Evolutionary conservation across 2,329 filamentous ascomycete genomes (phyloP), one percentile per base, ranked within the genome.

Genomic region (Hypoxylon sp.): DNA sequence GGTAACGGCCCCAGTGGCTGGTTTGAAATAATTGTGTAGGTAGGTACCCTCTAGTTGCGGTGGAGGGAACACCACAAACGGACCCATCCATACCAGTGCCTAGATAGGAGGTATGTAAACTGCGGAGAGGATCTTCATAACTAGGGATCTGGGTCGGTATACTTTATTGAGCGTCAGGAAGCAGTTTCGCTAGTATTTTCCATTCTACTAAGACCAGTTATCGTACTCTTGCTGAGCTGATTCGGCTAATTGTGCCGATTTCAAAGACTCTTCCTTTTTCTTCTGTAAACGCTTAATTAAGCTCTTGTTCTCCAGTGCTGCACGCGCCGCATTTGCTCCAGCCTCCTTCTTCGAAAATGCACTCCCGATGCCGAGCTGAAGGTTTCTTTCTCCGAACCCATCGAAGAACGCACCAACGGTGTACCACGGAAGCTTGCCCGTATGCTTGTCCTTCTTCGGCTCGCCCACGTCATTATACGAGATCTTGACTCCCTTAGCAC

Each of bases 311-410:
- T 84, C 81, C 75, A 94, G 74, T 0, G 90, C 91, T 71, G 83
- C 82, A 45, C 82, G 79, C 0, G 92, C 92, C 1, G 92, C 92
- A 70, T 86, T 89, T 13, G 86, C 82, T 0, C 89, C 90, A 0
- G 91, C 92, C 62, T 93, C 90, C 62, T 86, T 88, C 80, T 93
- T 93, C 60, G 85, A 88, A 68, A 88, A 79, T 1, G 86, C 91
- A 32, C 85, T 86, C 0, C 91, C 92, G 48, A 82, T 83, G 0
- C 89, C 92, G 5, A 94, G 79, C 62, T 86, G 80, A 75, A 88
- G 86, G 52, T 86, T 81, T 32, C 83, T 84, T 77, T 91, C 89
- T 3, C 91, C 91, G 84, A 89, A 92, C 0, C 91, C 91, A 19
- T 88, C 86, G 28, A 93, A 80, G 72, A 88, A 91, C 0, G 88